A percentile compares a stretch with the other conserved stretches of the same genome.
These are phyloP conservation scores for Penicillium sp. DNA, from an alignment of 2,329 filamentous ascomycete genomes.

Conservation along the genomic window DNA sequence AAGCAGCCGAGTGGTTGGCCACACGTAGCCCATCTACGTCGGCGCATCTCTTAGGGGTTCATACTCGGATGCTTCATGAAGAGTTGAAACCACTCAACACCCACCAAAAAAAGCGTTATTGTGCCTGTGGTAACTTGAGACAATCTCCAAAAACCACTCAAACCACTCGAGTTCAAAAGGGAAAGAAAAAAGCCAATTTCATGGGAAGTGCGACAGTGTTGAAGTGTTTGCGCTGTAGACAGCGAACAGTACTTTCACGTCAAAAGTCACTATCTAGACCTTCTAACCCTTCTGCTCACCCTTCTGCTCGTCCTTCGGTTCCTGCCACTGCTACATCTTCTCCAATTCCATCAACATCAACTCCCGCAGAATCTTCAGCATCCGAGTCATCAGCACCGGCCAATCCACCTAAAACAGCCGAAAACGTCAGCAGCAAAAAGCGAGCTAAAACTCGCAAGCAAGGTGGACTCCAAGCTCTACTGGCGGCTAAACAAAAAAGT, in stretches of 20 bases:
- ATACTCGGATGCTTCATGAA: conserved; percentile 37
- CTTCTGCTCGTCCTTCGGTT: background rate
- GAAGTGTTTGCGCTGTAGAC: conserved; percentile 39
- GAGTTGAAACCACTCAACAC: conserved; percentile 34
- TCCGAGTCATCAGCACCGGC: conserved; percentile 11
- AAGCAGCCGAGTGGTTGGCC: conserved; percentile 35
- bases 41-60: conserved; percentile 39
- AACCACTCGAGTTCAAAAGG: conserved; percentile 11
- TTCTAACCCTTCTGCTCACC: background rate
- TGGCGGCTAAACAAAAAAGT: conserved; percentile 45
- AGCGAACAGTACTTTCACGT: conserved; percentile 31
- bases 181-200: background rate
- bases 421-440: conserved; percentile 55
- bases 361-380: conserved; percentile 2
- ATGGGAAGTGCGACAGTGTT: conserved; percentile 31
- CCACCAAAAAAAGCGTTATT: conserved; percentile 35
- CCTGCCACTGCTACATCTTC: conserved; percentile 7
- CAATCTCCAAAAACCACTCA: conserved; percentile 30
- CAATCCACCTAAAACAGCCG: conserved; percentile 24
- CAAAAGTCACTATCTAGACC: conserved; percentile 11
- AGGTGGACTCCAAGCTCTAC: conserved; percentile 53
- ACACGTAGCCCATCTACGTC: conserved; percentile 41
- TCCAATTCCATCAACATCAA: conserved; percentile 4
- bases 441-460: conserved; percentile 56
- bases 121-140: conserved; percentile 43